Percentiles rank a stretch among this genome's conserved stretches.
Evolutionary conservation across 345 rosid genomes (phyloP).

Genomic region (Mangifera indica): DNA sequence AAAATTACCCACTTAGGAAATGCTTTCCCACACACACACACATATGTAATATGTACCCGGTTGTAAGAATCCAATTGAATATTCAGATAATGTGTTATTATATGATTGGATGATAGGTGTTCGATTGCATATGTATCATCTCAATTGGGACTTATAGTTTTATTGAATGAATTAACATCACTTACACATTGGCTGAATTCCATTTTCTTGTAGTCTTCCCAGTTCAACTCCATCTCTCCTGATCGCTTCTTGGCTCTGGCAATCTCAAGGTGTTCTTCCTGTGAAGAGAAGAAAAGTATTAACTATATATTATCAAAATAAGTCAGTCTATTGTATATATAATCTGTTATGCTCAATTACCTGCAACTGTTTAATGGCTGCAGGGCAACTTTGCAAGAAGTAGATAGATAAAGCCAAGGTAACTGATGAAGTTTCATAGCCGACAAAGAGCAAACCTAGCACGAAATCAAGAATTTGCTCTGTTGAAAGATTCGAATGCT

Average conservation of each 20-base stretch:
- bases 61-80: no score
- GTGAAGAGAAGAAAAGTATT: not conserved
- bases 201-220: conserved; percentile 99
- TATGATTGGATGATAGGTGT: no score
- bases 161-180: not conserved
- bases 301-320: no score
- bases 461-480: conserved; percentile 94
- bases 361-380: conserved; percentile 67
- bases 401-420: conserved; percentile 83
- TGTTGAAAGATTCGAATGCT: conserved; percentile 74
- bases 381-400: conserved; percentile 76
- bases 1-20: no score
- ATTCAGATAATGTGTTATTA: no score
- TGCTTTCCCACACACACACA: no score
- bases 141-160: no score
- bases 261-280: conserved; percentile 80
- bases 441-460: conserved; percentile 86
- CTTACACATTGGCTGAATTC: conserved; percentile 94
- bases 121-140: no score
- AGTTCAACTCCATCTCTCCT: conserved; percentile 60
- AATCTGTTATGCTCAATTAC: conserved; percentile 28
- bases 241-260: conserved; percentile 51
- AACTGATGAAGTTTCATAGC: conserved; percentile 96
- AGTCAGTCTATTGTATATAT: no score
- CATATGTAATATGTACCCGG: no score